Percentiles rank a stretch among this genome's conserved stretches.
These are phyloP conservation scores for Pilasporangium apinafurcum DNA, from an alignment of 352 stramenopile species.

Conservation along the genomic window DNA sequence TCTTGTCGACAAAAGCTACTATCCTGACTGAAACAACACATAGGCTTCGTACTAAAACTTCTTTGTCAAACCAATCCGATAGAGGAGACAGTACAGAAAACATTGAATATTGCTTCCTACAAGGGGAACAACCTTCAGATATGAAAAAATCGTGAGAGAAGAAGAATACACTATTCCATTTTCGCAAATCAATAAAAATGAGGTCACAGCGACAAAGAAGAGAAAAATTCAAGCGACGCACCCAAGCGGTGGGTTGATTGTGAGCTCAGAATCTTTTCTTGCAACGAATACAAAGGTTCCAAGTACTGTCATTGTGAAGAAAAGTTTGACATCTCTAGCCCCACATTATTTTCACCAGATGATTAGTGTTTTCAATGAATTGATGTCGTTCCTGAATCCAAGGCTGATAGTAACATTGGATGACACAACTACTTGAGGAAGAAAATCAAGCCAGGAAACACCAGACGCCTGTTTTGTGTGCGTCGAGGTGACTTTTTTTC, in stretches of 20 bases:
- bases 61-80: not conserved
- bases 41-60: not conserved
- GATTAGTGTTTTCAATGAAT: too few relatives aligned
- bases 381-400: too few relatives aligned
- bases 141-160: slow-evolving; percentile 9
- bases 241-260: too few relatives aligned
- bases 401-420: too few relatives aligned
- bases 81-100: slow-evolving; percentile 1
- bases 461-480: too few relatives aligned
- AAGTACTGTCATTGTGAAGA: not conserved
- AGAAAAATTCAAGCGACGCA: too few relatives aligned
- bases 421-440: too few relatives aligned
- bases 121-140: slow-evolving; percentile 2
- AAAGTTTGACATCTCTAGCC: not conserved
- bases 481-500: too few relatives aligned
- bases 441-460: too few relatives aligned
- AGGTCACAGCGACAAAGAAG: not conserved
- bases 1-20: not conserved
- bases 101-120: not conserved
- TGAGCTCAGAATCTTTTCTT: slow-evolving; percentile 1
- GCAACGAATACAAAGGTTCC: not conserved
- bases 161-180: not conserved
- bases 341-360: too few relatives aligned
- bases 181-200: not conserved
- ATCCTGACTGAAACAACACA: not conserved